phyloP scores from a whole-genome alignment of 73 alveolate species.

The Halteria grandinella region DNA sequence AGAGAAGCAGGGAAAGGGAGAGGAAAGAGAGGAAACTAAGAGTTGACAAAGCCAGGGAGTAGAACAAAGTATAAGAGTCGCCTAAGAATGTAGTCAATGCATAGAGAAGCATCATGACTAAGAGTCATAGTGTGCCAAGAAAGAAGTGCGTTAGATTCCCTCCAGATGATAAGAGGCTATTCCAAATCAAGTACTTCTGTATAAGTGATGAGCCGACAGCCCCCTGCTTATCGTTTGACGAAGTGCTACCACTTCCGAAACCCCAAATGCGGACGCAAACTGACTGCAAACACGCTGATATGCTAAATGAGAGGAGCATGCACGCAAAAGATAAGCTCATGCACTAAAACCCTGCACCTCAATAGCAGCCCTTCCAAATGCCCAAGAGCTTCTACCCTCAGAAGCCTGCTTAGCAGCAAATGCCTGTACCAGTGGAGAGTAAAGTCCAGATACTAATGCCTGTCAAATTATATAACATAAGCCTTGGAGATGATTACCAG shows the following conservation, averaged over 20 bases:
- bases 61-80: not conserved
- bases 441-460: not conserved
- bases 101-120: not conserved
- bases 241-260: slow-evolving; percentile 1
- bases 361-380: not conserved
- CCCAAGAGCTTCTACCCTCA: not conserved
- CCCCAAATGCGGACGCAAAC: not conserved
- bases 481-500: not conserved
- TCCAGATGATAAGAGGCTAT: slow-evolving; percentile 12
- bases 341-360: not conserved
- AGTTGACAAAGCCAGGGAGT: not conserved
- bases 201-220: slow-evolving; percentile 26
- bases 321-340: not conserved
- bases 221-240: not conserved
- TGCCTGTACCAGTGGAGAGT: not conserved
- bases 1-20: not conserved
- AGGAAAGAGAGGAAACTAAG: not conserved
- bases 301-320: slow-evolving; percentile 42
- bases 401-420: not conserved
- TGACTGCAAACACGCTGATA: slow-evolving; percentile 39
- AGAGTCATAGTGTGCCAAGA: not conserved
- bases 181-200: slow-evolving; percentile 3
- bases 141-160: slow-evolving; percentile 20
- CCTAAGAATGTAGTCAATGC: not conserved
- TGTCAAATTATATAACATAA: not conserved